phyloP scores from a whole-genome alignment of 805 yeast genomes.

The Metschnikowia bowlesiae region DNA sequence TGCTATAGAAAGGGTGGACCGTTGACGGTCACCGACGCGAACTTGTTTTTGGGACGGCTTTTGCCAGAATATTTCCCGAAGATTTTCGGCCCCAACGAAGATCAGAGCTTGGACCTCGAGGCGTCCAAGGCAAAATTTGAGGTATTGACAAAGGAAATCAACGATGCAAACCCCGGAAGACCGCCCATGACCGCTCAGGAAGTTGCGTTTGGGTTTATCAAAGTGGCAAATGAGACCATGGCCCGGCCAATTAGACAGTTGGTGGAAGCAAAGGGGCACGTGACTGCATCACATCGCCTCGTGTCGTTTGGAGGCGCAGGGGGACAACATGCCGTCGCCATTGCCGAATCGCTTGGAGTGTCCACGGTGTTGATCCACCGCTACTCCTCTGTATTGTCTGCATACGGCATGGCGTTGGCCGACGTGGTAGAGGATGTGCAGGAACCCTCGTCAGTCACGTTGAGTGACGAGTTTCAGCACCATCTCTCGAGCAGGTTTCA shows the following conservation, averaged over 20 bases:
- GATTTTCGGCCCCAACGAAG: constrained; percentile 16
- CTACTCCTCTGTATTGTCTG: constrained; percentile 19
- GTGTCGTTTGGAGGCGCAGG: constrained; percentile 21
- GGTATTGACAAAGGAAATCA: constrained; percentile 13
- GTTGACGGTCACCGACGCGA: constrained; percentile 20
- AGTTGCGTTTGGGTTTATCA: constrained; percentile 17
- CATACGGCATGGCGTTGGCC: constrained; percentile 20
- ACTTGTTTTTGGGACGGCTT: constrained; percentile 16
- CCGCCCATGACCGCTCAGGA: constrained; percentile 15
- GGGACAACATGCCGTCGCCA: constrained; percentile 18
- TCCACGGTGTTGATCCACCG: constrained; percentile 15
- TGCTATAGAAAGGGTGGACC: constrained; percentile 21
- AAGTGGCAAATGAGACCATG: constrained; percentile 20
- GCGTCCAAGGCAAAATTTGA: constrained; percentile 11
- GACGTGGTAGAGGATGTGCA: constrained; percentile 19
- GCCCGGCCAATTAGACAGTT: constrained; percentile 18
- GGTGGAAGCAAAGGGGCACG: constrained; percentile 18
- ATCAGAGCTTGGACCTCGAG: constrained; percentile 14
- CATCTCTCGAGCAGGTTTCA: constrained; percentile 5
- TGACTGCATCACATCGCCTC: constrained; percentile 14
- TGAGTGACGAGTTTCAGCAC: background rate
- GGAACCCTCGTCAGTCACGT: constrained; percentile 12
- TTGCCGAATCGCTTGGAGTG: constrained; percentile 17
- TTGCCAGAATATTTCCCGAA: constrained; percentile 18
- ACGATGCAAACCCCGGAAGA: constrained; percentile 9